phyloP scores from a whole-genome alignment of 1,139 yeast genomes.

The Suhomyces maxii region DNA sequence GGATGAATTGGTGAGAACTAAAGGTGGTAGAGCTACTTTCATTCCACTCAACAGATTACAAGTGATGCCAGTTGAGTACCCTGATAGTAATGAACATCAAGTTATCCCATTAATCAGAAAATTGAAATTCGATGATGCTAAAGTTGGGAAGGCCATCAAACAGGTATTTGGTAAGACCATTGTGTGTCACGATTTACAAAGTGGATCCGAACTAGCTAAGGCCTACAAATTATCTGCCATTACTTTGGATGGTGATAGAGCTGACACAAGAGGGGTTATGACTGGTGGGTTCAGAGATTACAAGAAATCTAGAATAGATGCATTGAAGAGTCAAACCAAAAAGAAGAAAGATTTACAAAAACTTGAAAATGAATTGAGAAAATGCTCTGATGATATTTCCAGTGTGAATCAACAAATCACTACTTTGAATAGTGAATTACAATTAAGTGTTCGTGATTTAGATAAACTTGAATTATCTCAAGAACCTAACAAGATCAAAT shows the following conservation, averaged over 20 bases:
- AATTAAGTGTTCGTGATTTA: conserved; percentile 38
- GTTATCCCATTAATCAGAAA: conserved; percentile 77
- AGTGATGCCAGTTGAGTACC: conserved; percentile 41
- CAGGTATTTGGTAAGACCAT: conserved; percentile 83
- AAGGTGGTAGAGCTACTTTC: conserved; percentile 83
- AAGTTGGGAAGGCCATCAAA: conserved; percentile 61
- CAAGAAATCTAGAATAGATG: conserved; percentile 67
- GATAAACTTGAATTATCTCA: conserved; percentile 37
- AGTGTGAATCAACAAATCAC: conserved; percentile 30
- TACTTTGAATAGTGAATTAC: conserved; percentile 44
- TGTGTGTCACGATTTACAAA: conserved; percentile 68
- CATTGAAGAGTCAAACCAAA: conserved; percentile 54
- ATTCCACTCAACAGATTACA: conserved; percentile 81
- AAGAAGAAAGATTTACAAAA: conserved; percentile 50
- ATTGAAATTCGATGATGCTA: conserved; percentile 55
- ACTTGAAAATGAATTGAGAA: conserved; percentile 28
- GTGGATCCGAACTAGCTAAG: conserved; percentile 70
- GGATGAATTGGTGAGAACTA: conserved; percentile 71
- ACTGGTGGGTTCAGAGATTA: conserved; percentile 88
- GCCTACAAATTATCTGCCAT: conserved; percentile 68
- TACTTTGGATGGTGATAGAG: conserved; percentile 89
- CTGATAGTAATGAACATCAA: conserved; percentile 53
- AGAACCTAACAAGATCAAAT: conserved; percentile 45
- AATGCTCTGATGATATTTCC: conserved; percentile 25
- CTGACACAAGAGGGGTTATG: conserved; percentile 78